phyloP scores from a whole-genome alignment of 2,329 filamentous ascomycete genomes.

The Xylariaceae sp. region DNA sequence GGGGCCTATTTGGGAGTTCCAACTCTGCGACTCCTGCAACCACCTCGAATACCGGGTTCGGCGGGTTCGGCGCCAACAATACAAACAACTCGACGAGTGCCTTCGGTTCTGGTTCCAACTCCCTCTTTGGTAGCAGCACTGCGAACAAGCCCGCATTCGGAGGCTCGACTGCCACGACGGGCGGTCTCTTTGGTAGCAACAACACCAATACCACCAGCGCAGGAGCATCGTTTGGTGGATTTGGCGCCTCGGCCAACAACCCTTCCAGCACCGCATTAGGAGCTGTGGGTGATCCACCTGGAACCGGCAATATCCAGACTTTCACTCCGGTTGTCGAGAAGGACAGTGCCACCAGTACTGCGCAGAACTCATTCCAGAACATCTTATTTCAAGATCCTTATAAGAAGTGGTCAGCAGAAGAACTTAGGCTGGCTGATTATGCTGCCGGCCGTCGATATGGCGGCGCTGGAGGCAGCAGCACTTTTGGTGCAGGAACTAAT shows the following conservation, averaged over 20 bases:
- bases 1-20: conserved; percentile 29
- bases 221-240: conserved; percentile 30
- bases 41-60: conserved; percentile 42
- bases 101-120: conserved; percentile 35
- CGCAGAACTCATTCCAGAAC: conserved; percentile 70
- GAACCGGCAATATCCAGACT: conserved; percentile 63
- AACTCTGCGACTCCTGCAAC: conserved; percentile 24
- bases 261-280: conserved; percentile 45
- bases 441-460: conserved; percentile 80
- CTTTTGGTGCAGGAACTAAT: conserved; percentile 66
- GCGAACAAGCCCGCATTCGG: conserved; percentile 52
- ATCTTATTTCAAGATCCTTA: conserved; percentile 77
- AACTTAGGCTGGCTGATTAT: conserved; percentile 82
- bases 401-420: conserved; percentile 87
- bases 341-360: conserved; percentile 54
- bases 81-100: conserved; percentile 39
- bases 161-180: conserved; percentile 38
- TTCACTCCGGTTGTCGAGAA: conserved; percentile 73
- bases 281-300: conserved; percentile 58
- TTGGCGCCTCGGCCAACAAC: conserved; percentile 43
- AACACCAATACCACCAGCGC: conserved; percentile 24
- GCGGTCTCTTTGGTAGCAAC: conserved; percentile 48
- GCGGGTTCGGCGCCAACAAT: conserved; percentile 33
- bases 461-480: conserved; percentile 78
- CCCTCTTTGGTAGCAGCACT: conserved; percentile 28